Evolutionary conservation across 179 eudicot species (phyloP).

Genomic region (Dionaea muscipula): DNA sequence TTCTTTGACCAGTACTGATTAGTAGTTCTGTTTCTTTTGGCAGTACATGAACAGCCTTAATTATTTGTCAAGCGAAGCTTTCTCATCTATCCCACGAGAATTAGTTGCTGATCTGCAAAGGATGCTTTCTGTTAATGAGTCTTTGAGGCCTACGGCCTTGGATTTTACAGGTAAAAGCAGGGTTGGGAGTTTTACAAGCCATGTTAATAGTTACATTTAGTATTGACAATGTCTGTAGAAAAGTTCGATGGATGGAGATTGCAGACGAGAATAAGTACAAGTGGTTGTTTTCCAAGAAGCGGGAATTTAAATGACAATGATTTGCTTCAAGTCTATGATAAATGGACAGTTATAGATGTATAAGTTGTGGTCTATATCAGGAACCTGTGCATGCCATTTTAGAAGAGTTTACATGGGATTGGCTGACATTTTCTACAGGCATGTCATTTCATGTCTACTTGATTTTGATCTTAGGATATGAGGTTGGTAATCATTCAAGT

Average conservation of each 20-base stretch:
- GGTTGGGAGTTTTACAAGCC: neutral
- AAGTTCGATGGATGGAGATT: neutral
- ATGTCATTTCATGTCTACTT: too few relatives aligned
- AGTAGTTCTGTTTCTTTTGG: slow-evolving; percentile 19
- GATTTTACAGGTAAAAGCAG: slow-evolving; percentile 63
- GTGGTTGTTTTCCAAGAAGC: too few relatives aligned
- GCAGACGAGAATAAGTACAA: too few relatives aligned
- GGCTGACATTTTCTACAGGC: too few relatives aligned
- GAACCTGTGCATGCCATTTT: too few relatives aligned
- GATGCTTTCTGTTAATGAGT: slow-evolving; percentile 73
- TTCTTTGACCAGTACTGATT: slow-evolving; percentile 13
- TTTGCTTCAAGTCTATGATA: too few relatives aligned
- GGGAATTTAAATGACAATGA: too few relatives aligned
- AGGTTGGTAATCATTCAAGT: too few relatives aligned
- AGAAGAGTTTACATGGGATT: too few relatives aligned
- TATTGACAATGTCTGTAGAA: neutral
- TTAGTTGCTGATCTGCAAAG: slow-evolving; percentile 73
- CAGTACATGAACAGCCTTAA: slow-evolving; percentile 92
- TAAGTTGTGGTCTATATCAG: too few relatives aligned
- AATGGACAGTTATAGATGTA: too few relatives aligned
- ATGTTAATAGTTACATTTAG: neutral
- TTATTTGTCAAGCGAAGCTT: slow-evolving; percentile 75
- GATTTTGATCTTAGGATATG: too few relatives aligned
- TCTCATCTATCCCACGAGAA: slow-evolving; percentile 77
- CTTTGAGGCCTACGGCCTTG: slow-evolving; percentile 70